Percentiles rank a stretch among this genome's conserved stretches.
These are phyloP conservation scores for Odonthalia washingtoniensis DNA, from an alignment of 31 red algal genomes.

Conservation along the genomic window DNA sequence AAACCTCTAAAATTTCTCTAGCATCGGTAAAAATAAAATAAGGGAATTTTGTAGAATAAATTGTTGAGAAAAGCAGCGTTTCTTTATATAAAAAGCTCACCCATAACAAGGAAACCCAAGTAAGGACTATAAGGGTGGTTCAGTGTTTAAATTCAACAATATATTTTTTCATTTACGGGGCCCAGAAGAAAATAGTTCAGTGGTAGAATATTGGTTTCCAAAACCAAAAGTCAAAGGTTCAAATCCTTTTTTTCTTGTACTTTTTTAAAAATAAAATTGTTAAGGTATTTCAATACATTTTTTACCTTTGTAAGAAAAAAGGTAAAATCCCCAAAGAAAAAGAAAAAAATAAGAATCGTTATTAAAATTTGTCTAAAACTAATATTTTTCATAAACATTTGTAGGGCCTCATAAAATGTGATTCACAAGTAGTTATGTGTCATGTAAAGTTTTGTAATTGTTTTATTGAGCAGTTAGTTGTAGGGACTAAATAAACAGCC, in stretches of 20 bases:
- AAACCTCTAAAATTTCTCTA: neutral
- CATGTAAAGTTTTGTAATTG: neutral
- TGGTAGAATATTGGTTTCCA: constrained; percentile 26
- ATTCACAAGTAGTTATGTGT: neutral
- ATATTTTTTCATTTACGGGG: neutral
- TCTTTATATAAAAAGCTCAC: neutral
- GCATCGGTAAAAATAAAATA: neutral
- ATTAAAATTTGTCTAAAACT: constrained; percentile 25
- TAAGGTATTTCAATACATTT: constrained; percentile 14
- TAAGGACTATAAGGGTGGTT: neutral
- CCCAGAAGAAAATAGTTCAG: neutral
- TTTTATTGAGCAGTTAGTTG: neutral
- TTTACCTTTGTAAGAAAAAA: neutral
- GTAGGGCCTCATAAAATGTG: neutral
- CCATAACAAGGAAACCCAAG: neutral
- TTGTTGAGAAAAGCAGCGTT: neutral
- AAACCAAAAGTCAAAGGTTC: constrained; percentile 31
- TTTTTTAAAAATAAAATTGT: constrained; percentile 34
- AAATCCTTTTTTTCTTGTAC: constrained; percentile 27
- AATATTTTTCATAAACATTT: constrained; percentile 20
- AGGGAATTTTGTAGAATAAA: neutral
- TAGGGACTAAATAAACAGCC: neutral
- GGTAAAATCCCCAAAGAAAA: constrained; percentile 16
- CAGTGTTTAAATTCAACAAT: neutral
- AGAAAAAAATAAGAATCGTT: constrained; percentile 5